Conservation (phyloP, 2,329 filamentous ascomycete genomes). For the Ophiocordyceps camponoti-rufipedis region DNA sequence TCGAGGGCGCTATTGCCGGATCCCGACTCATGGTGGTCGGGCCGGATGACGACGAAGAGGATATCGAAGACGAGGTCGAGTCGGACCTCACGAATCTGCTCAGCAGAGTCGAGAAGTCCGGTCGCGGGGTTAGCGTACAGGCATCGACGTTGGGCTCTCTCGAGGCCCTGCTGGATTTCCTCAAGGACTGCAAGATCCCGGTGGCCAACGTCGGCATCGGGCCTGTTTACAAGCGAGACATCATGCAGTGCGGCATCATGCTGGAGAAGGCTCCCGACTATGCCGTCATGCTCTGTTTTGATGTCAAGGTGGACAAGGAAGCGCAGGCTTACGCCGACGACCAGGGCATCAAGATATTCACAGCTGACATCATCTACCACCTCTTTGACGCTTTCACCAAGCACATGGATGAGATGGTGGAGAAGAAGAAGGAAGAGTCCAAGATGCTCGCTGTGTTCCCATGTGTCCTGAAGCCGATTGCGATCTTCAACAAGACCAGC, state of each 20-base stretch:
- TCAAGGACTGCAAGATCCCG: conserved; percentile 90
- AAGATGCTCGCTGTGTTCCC: conserved; percentile 96
- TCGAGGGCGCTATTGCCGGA: conserved; percentile 91
- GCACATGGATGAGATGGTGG: conserved; percentile 74
- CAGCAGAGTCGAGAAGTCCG: conserved; percentile 77
- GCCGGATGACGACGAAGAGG: conserved; percentile 89
- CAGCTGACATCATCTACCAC: conserved; percentile 97
- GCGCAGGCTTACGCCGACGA: conserved; percentile 82
- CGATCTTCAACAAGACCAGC: conserved; percentile 95
- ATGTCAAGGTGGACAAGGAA: conserved; percentile 98
- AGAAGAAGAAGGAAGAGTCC: conserved; percentile 89
- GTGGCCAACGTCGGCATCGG: conserved; percentile 95
- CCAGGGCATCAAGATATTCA: conserved; percentile 92
- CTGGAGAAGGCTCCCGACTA: conserved; percentile 87
- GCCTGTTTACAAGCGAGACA: conserved; percentile 93
- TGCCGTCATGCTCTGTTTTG: conserved; percentile 99
- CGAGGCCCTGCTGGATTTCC: conserved; percentile 89
- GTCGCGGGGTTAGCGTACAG: conserved; percentile 90
- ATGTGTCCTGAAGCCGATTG: conserved; percentile 74
- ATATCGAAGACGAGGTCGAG: conserved; percentile 93
- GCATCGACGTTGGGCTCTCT: conserved; percentile 94
- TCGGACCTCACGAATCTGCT: conserved; percentile 82
- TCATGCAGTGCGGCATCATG: conserved; percentile 92
- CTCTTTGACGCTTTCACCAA: conserved; percentile 92
- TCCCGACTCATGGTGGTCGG: conserved; percentile 89